A percentile compares a stretch with the other conserved stretches of the same genome.
Conservation (phyloP, 441 rosid genomes). For the Hura crepitans region DNA sequence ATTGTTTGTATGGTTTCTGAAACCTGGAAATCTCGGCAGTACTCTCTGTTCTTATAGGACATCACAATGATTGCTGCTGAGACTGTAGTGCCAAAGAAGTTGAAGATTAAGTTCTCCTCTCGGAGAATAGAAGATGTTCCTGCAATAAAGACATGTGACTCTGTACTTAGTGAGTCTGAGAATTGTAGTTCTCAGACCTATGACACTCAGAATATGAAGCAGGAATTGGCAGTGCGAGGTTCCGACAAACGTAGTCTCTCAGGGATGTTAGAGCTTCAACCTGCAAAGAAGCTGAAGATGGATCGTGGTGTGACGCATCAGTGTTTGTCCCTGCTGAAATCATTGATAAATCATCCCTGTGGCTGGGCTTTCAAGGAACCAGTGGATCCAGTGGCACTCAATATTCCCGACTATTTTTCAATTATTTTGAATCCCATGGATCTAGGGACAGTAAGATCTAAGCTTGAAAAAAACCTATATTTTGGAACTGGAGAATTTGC, state of each 20-base stretch:
- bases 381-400: slow-evolving; percentile 41
- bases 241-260: slow-evolving; percentile 44
- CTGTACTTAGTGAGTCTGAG: slow-evolving; percentile 20
- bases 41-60: background rate
- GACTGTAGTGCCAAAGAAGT: slow-evolving; percentile 37
- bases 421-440: slow-evolving; percentile 55
- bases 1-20: slow-evolving; percentile 5
- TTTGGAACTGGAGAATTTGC: slow-evolving; percentile 39
- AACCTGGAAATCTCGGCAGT: background rate
- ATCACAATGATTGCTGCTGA: slow-evolving; percentile 41
- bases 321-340: slow-evolving; percentile 46
- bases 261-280: slow-evolving; percentile 32
- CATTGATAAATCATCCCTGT: slow-evolving; percentile 37
- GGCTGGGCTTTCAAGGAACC: slow-evolving; percentile 50
- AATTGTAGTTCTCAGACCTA: slow-evolving; percentile 19
- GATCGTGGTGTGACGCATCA: slow-evolving; percentile 45
- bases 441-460: slow-evolving; percentile 52
- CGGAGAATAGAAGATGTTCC: slow-evolving; percentile 33
- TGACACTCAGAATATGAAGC: slow-evolving; percentile 18
- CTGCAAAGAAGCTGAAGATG: slow-evolving; percentile 52
- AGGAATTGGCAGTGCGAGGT: slow-evolving; percentile 11
- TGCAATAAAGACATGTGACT: slow-evolving; percentile 27
- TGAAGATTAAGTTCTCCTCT: slow-evolving; percentile 49
- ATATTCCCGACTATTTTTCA: slow-evolving; percentile 47
- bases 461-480: slow-evolving; percentile 34